Evolutionary conservation across 176 grass and related monocot genomes (phyloP), one percentile per base, ranked within the genome.

Genomic region (Oryza rufipogon): DNA sequence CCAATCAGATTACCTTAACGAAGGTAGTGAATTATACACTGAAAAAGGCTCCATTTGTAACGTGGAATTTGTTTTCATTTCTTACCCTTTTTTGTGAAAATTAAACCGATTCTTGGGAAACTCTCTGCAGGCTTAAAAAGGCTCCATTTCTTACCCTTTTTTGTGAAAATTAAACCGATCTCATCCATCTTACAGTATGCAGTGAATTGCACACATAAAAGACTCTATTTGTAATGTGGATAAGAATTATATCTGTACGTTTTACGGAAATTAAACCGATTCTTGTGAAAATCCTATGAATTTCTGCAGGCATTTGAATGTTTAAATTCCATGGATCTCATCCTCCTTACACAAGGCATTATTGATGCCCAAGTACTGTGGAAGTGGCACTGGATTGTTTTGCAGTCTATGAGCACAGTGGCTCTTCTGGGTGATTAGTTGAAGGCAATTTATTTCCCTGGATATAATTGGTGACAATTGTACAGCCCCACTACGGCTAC

Each of bases 361-460:
- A 45, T 83, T 25, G 72, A 78, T 66, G 73, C 11, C 30, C 60
- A 60, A 58, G 48, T 46, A 69, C 61, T 49, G 81, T 80, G 30
- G 17, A 82, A 73, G 67, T 68, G 67, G 32, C 46, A 47, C 58
- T 6, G 45, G 67, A 75, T 66, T 87, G 64, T 80, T 74, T 16
- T 33, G 17, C 19, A 25, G 84, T 83, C 68, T 23, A 74, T 12
- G 23, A 15, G 85, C 76, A 70, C 89, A 83, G 89, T 65, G 75
- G 28, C 17, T 25, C 75, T 63, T 87, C 89, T 80, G 69, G 88
- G 88, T 26, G 80, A 79, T 79, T 86, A 68, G 80, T 38, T 64
- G 74, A 48, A 25, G 26, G 1, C 80, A 22, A 87, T 90, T 90
- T 46, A 90, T 78, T 83, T 78, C 84, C 38, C 84, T 28, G 68